Conservation (phyloP, 306 rosid species). For the Macrotyloma uniflorum region DNA sequence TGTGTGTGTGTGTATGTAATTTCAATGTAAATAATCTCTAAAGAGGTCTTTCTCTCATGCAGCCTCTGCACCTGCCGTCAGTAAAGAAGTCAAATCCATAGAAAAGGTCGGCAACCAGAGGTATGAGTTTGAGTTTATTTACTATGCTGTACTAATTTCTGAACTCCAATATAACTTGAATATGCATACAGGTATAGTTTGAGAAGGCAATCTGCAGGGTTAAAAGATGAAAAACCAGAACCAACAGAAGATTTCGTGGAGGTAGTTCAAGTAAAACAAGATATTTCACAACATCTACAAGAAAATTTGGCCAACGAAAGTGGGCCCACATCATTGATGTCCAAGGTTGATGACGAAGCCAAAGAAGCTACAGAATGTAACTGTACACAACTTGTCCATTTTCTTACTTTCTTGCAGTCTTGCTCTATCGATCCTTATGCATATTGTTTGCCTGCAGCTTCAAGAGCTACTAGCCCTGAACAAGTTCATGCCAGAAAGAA, state of each 20-base stretch:
- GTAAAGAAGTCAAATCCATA: slow-evolving; percentile 42
- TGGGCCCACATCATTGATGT: slow-evolving; percentile 27
- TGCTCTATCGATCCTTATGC: slow-evolving; percentile 17
- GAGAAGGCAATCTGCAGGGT: slow-evolving; percentile 58
- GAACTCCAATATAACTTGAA: slow-evolving; percentile 26
- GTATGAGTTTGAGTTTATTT: slow-evolving; percentile 48
- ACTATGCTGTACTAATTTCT: slow-evolving; percentile 24
- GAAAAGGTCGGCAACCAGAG: slow-evolving; percentile 52
- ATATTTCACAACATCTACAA: background rate
- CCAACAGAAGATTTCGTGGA: slow-evolving; percentile 41
- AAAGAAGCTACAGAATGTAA: slow-evolving; percentile 42
- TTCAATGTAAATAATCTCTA: slow-evolving; percentile 24
- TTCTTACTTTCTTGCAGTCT: background rate
- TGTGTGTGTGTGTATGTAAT: background rate
- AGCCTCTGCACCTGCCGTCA: slow-evolving; percentile 57
- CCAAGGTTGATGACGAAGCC: slow-evolving; percentile 34
- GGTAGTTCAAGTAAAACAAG: slow-evolving; percentile 26
- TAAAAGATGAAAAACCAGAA: slow-evolving; percentile 49
- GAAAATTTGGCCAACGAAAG: slow-evolving; percentile 39
- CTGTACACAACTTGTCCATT: background rate
- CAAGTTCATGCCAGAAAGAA: slow-evolving; percentile 41
- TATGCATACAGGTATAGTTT: slow-evolving; percentile 49
- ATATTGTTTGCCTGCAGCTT: slow-evolving; percentile 56
- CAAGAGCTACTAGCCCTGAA: slow-evolving; percentile 42
- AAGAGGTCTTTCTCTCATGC: slow-evolving; percentile 46